Base-by-base conservation (phyloP, 2,329 filamentous ascomycete species). In the Knufia fluminis region DNA sequence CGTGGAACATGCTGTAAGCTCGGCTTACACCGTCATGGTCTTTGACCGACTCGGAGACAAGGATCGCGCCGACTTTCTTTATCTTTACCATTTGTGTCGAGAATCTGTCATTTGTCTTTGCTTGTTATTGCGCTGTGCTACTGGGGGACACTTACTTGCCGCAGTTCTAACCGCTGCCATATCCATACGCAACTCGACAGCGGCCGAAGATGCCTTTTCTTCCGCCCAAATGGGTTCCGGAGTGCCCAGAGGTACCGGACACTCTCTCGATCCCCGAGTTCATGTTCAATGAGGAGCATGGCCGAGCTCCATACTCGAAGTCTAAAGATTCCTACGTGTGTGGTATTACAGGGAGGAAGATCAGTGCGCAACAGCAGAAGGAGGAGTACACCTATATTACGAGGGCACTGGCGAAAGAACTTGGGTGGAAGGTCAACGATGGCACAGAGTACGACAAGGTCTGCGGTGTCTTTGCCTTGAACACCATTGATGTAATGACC, bases 401-500 rank as follows among this genome's bases (percentile, higher is more conserved):
- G 14, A 77, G 83, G 51, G 82, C 78, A 19, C 68, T 94, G 28
- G 76, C 77, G 35, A 81, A 85, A 62, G 79, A 86, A 54, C 75
- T 92, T 52, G 81, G 78, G 38, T 89, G 86, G 75, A 65, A 75
- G 40, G 79, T 83, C 6, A 82, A 86, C 57, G 65, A 79, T 50
- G 86, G 83, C 10, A 78, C 79, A 0, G 85, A 90, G 63, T 92
- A 83, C 83, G 86, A 92, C 60, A 88, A 89, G 64, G 84, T 90
- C 20, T 71, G 87, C 42, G 83, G 74, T 3, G 71, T 90, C 23
- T 94, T 86, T 68, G 82, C 83, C n/a, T 67, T 89, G 52, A 94
- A 94, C 63, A 87, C 86, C 78, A 80, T 92, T 54, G 86, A 92
- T 65, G 86, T 83, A 47, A 68, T 89, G 53, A 79, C 85, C 3